Evolutionary conservation across 257 asterid species (phyloP).

Genomic region (Verbascum thapsus): DNA sequence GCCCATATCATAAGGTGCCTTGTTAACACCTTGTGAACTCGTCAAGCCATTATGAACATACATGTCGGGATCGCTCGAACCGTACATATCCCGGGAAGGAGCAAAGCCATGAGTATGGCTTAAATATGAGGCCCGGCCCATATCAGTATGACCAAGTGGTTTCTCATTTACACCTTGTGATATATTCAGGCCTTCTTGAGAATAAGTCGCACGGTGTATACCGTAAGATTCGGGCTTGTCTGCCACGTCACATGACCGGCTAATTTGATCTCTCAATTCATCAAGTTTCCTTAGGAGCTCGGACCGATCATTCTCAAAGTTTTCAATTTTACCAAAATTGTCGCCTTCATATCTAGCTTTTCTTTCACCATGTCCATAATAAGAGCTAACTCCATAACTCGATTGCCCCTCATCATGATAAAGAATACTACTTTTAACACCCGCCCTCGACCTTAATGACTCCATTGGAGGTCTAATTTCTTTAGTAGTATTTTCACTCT

Average conservation of each 20-base stretch:
- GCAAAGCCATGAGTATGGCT: constrained; percentile 36
- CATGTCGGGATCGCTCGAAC: constrained; percentile 45
- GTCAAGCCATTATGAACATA: constrained; percentile 46
- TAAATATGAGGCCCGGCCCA: constrained; percentile 41
- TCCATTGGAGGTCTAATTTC: constrained; percentile 45
- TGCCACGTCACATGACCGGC: constrained; percentile 57
- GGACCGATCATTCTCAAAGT: constrained; percentile 67
- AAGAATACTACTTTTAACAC: constrained; percentile 37
- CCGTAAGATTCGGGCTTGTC: constrained; percentile 59
- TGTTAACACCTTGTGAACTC: constrained; percentile 41
- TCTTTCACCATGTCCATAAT: constrained; percentile 51
- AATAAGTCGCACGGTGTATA: constrained; percentile 40
- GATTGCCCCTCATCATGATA: constrained; percentile 67
- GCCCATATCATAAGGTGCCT: constrained; percentile 42
- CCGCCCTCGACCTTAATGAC: constrained; percentile 52
- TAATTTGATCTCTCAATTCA: constrained; percentile 72
- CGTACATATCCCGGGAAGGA: constrained; percentile 49
- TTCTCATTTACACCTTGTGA: constrained; percentile 46
- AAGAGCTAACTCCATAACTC: constrained; percentile 44
- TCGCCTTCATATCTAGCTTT: constrained; percentile 47
- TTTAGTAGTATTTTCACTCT: constrained; percentile 36
- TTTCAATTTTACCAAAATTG: constrained; percentile 49
- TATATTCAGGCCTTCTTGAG: constrained; percentile 43
- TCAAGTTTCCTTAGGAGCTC: constrained; percentile 83
- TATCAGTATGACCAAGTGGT: constrained; percentile 42